Base-by-base conservation (phyloP, 306 rosid species). In the Fragaria nilgerrensis region DNA sequence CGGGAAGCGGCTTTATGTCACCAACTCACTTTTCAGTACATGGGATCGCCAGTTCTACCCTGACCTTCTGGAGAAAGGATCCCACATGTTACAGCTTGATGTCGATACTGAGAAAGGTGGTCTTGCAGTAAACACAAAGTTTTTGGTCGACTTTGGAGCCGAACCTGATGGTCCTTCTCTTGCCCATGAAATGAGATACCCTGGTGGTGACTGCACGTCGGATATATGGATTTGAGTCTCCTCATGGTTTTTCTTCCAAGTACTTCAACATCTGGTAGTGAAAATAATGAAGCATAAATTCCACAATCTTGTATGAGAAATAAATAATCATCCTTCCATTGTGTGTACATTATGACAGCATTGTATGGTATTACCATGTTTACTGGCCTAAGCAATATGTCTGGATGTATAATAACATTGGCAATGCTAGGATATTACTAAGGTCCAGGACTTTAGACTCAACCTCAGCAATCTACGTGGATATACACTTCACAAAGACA, bases 161-260 rank as follows among this genome's bases (percentile, higher is more conserved):
- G 98, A 95, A 82, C 96, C 98, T 53, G 85, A 85, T 72, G 98
- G 98, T 58, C 98, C 98, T 77, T 84, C 97, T 34, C 94, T 95
- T 66, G 98, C 97, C 25, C 98, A 95, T 82, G 98, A 95, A 86
- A 90, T 90, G 95, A 85, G 98, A 84, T 92, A 90, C 59, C 98
- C 97, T 44, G 98, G 98, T 75, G 97, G 98, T 23, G 98, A 95
- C 77, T 95, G 97, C 90, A 94, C 98, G 75, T 94, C 93, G 2
- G 97, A 92, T 78, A 94, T 90, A 36, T 94, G 98, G 98, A 63
- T 90, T 81, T 94, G n/a, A 74, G 53, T 41, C 6, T 23, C n/a
- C 55, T 29, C 53, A 39, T 15, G 59, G 23, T 74, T 25, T 52
- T 49, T 36, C 50, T 37, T 22, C 52, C 52, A 15, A 15, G 11